Base-by-base conservation (phyloP, 495 filamentous ascomycete genomes). In the Aspergillus panamensis region DNA sequence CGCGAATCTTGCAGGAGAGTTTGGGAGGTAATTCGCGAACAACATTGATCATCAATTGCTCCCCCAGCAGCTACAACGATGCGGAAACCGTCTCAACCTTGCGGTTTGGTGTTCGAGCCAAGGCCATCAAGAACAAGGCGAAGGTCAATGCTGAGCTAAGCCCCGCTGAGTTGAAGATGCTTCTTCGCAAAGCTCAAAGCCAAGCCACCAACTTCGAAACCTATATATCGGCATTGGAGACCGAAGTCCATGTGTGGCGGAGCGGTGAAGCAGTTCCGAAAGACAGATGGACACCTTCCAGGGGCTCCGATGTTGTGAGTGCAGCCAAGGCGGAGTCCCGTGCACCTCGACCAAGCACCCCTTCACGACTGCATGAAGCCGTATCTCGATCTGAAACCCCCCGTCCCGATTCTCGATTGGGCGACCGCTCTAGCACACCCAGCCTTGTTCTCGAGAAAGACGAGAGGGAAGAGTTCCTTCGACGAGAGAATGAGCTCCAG, bases 41-140 rank as follows among this genome's bases (percentile, higher is more conserved):
- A 20, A 97, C 95, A 0, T 78, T 98, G 53, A 97, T 98, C 64
- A 93, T 98, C 79, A 97, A 97, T 71, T 97, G 93, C 71, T 97
- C 95, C 25, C 94, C 94, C 1, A 96, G 90, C 71, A 96, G 91
- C 66, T 98, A 97, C 76, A 98, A 98, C 74, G 94, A 96, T 74
- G 86, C 86, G 51, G 94, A 98, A 78, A 98, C 94, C 0, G 73
- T 98, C 48, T 90, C 91, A 33, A 98, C 94, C 8, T 78, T 98
- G 45, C 84, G 93, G 30, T 98, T 98, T 70, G 94, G 94, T 80
- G 93, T 96, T 71, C 81, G 94, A 64, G 94, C 94, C 40, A 98
- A 98, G 80, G 87, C 92, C 0, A 98, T 98, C 74, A 97, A 98
- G 87, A 97, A 98, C 77, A 97, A 97, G 80, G 94, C 94, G 68